Base-by-base conservation (phyloP, 495 filamentous ascomycete genomes). In the Delitschia confertaspora region DNA sequence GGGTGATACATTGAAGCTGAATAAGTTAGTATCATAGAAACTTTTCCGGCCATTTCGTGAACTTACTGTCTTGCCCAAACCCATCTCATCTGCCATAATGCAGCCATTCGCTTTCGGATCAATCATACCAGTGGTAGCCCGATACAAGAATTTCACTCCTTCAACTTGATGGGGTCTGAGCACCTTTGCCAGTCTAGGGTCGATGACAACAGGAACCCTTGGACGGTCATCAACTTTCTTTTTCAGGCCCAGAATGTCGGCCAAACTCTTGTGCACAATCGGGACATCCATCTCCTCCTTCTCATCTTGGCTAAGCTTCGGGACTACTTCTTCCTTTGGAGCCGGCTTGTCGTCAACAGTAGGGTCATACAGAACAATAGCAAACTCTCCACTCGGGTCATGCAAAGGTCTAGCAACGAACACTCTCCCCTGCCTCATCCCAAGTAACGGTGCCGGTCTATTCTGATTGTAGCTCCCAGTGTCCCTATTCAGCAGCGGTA, bases 31-130 rank as follows among this genome's bases (percentile, higher is more conserved):
- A 67, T 75, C 33, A 21, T 14, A 6, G 57, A 70, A 76, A 51
- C 73, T 68, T 1, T 20, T 9, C 8, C 25, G 27, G 23, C 30
- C n/a, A 11, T 11, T 31, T 20, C 13, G 33, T 0, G 16, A 24
- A 25, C 65, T 33, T 68, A 93, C 71, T 9, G 91, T 99, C 67
- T 99, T 99, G 33, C 91, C 91, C 23, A 99, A 64, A 32, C 91
- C 91, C 91, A 99, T 99, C 55, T 95, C 91, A 59, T 99, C 91
- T 51, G 91, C 91, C 91, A 99, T 99, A 60, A 99, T 99, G 60
- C 91, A 96, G 0, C 91, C 91, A 65, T 95, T 85, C 17, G 93
- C 93, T 43, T 88, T 91, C 31, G 80, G 74, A 59, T 99, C 91
- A 51, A 96, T 79, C 74, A 96, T 71, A 4, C 91, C 91, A 18